Conservation (phyloP, 2,329 filamentous ascomycete genomes). For the Didymella pomorum region DNA sequence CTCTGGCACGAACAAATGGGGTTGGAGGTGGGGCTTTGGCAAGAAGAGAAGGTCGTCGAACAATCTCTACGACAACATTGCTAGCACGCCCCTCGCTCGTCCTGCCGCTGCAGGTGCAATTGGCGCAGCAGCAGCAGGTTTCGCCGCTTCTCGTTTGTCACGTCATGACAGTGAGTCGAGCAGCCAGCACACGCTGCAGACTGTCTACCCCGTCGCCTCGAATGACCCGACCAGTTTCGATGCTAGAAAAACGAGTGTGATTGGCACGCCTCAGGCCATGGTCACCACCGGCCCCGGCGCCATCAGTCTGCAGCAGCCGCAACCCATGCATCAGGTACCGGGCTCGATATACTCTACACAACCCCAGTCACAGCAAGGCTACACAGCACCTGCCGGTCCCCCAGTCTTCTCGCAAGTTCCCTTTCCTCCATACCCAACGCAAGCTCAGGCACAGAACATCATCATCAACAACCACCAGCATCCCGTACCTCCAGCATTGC, state of each 20-base stretch:
- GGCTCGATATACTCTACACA: slow-evolving; percentile 68
- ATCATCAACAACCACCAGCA: slow-evolving; percentile 30
- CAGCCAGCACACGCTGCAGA: slow-evolving; percentile 63
- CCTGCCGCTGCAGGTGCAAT: slow-evolving; percentile 52
- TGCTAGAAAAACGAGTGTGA: slow-evolving; percentile 60
- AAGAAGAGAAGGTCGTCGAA: slow-evolving; percentile 53
- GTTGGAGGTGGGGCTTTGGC: slow-evolving; percentile 67
- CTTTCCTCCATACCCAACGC: slow-evolving; percentile 32
- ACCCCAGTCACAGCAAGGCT: slow-evolving; percentile 49
- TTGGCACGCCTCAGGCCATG: slow-evolving; percentile 51
- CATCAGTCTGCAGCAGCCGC: slow-evolving; percentile 82
- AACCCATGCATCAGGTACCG: slow-evolving; percentile 77
- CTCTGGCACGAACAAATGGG: slow-evolving; percentile 65
- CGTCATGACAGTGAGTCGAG: slow-evolving; percentile 59
- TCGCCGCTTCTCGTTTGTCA: slow-evolving; percentile 57
- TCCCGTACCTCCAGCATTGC: slow-evolving; percentile 30
- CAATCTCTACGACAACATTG: slow-evolving; percentile 46
- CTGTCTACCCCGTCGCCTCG: slow-evolving; percentile 72
- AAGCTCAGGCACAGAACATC: slow-evolving; percentile 33
- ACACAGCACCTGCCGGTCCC: slow-evolving; percentile 53
- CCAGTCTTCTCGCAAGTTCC: slow-evolving; percentile 50
- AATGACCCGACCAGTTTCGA: slow-evolving; percentile 71
- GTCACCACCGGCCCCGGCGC: slow-evolving; percentile 53
- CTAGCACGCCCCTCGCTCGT: slow-evolving; percentile 49
- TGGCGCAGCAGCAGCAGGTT: slow-evolving; percentile 49